Base-by-base conservation (phyloP, 306 rosid genomes). In the Cicer chorassanicum region DNA sequence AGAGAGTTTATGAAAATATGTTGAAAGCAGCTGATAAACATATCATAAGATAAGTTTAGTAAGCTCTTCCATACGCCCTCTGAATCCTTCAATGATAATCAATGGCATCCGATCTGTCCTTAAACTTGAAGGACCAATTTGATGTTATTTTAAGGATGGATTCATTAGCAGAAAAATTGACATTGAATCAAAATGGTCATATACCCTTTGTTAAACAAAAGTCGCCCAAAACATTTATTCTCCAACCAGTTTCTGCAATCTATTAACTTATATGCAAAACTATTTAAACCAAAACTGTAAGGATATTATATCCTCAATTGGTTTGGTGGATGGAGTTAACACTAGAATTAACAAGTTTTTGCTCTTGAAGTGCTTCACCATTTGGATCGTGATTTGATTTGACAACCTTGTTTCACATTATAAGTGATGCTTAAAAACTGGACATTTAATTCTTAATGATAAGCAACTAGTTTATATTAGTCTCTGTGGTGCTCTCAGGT, bases 401-500 rank as follows among this genome's bases (percentile, higher is more conserved):
- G 74, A 9, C 14, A 14, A 48, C 14, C 73, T 34, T 68, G 34
- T 9, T 68, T 29, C 42, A 43, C 43, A 53, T 62, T 53, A 34
- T 64, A 64, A 39, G 42, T 55, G 66, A 41, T 55, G 70, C 41
- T 65, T 46, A 70, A 19, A 40, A 24, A 36, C n/a, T 51, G n/a
- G 65, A 16, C 8, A 4, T 83, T 83, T 12, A 54, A 6, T 16
- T 62, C 12, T 55, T 74, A 62, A 49, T 43, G 73, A 14, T 51
- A 41, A 57, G 55, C 41, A 74, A 49, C 43, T 45, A 70, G 24
- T 38, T 75, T 55, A 61, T 63, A 4, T 34, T 61, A 38, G 66
- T 46, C n/a, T 65, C 49, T 64, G 6, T 84, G 84, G 67, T 79
- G 79, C 73, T 80, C 48, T 76, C 86, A 93, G 98, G 97, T 74